Percentiles rank a stretch among this genome's conserved stretches.
These are phyloP conservation scores for Neonectria faginata DNA, from an alignment of 2,329 filamentous ascomycete species.

Conservation along the genomic window DNA sequence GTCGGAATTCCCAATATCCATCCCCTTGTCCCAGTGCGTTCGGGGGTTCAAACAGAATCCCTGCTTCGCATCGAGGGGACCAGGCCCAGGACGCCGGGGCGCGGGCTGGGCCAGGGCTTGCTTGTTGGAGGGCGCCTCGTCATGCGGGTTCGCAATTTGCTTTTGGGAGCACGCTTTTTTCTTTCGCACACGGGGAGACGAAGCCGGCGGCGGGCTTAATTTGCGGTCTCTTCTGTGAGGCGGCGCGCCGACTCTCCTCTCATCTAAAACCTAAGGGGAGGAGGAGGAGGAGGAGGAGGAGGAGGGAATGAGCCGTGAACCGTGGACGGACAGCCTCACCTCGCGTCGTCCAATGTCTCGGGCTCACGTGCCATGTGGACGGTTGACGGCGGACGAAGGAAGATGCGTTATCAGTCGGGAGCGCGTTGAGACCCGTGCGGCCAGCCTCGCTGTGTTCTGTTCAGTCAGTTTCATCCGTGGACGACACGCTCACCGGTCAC, in stretches of 20 bases:
- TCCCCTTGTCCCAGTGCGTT: conserved; percentile 24
- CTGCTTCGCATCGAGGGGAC: conserved; percentile 22
- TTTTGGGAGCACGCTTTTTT: conserved; percentile 24
- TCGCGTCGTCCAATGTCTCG: background rate
- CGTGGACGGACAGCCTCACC: background rate
- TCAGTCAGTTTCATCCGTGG: background rate
- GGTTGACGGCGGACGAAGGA: background rate
- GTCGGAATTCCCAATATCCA: conserved; percentile 15
- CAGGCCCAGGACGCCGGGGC: conserved; percentile 27
- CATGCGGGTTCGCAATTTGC: conserved; percentile 42
- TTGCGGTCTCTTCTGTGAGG: conserved; percentile 24
- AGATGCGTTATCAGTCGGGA: background rate
- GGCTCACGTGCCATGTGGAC: background rate
- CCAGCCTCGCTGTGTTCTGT: background rate
- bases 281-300: background rate
- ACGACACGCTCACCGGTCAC: background rate
- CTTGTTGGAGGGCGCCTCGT: conserved; percentile 18
- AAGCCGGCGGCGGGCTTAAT: conserved; percentile 22
- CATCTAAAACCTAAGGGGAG: conserved; percentile 8
- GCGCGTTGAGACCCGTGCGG: background rate
- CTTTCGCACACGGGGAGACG: conserved; percentile 5
- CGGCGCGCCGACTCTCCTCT: background rate
- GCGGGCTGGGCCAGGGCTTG: conserved; percentile 17
- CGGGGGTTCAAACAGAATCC: conserved; percentile 10
- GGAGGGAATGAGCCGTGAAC: background rate